Base-by-base conservation (phyloP, 2,329 filamentous ascomycete species). In the Nemania sp. region DNA sequence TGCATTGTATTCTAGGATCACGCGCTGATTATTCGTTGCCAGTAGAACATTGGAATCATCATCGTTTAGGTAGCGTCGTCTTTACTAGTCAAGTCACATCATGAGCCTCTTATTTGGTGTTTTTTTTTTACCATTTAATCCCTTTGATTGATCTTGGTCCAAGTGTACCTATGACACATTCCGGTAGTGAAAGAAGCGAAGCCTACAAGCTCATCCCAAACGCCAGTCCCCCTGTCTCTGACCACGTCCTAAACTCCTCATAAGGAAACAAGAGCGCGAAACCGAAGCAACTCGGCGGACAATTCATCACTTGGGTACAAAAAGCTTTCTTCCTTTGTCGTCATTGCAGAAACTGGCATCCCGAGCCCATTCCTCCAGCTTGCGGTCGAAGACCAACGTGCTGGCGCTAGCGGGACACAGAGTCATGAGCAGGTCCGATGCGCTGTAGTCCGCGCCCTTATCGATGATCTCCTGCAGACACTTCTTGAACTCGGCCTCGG, bases 401-500 rank as follows among this genome's bases (percentile, higher is more conserved):
- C 60, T 42, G 29, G 59, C 13, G n/a, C n/a, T n/a, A n/a, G n/a
- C n/a, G n/a, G n/a, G n/a, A 3, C 21, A 11, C 10, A 65, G 51
- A 34, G 15, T 25, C 32, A 45, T 13, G 21, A 65, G 34, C 2
- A 65, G 35, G 6, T 60, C 54, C 4, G 46, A 45, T 13, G 46
- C 60, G 5, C 25, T 47, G 17, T 53, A 59, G 4, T n/a, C 2
- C 9, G 40, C 18, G 3, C 51, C 53, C 9, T 18, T 55, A 10
- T 53, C n/a, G 20, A 57, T 45, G n/a, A 60, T n/a, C 0, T 39
- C 18, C 6, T 12, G 3, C 2, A 59, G 3, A 9, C 54, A 12
- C 1, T 3, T 2, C 13, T 37, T 55, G 51, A 58, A 65, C 4
- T 34, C 21, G 12, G 3, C 4, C 12, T 6, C 7, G n/a, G 43